Evolutionary conservation across 2,329 filamentous ascomycete species (phyloP), one percentile per base, ranked within the genome.

Genomic region (Triangularia verruculosa): DNA sequence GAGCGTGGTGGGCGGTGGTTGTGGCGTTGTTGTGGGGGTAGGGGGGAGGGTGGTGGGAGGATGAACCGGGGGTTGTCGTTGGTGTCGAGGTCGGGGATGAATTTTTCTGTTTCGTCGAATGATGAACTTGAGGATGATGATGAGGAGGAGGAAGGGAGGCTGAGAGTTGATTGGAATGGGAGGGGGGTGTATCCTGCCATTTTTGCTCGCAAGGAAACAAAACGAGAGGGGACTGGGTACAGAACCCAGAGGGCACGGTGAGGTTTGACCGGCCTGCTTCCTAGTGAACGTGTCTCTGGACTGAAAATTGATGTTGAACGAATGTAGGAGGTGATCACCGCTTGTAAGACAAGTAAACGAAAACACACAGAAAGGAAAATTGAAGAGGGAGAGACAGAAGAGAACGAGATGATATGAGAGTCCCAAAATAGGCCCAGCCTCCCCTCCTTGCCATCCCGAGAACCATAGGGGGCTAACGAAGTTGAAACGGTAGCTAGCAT

Each of bases 111-210:
- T 30, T 53, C 51, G 51, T 24, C 20, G 15, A 27, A 53, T 13
- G 51, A 53, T 24, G 39, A 47, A 20, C 5, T 4, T 47, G 17
- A 47, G 4, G 51, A 53, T 13, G 51, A 53, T 12, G 51, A 53
- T 3, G 51, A 53, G 1, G 51, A 53, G 4, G 39, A 47, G 39
- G 51, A 27, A 25, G 82, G 72, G 32, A 83, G 73, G 13, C 74
- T 73, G 61, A 78, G 71, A 68, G 78, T 80, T 74, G 83, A 81
- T 72, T 82, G 78, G 59, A 76, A 64, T 58, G 74, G 74, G 65
- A 75, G 72, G 32, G 22, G 72, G 63, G 74, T 74, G 70, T 76
- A 73, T 63, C 73, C 74, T 67, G 75, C 76, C 80, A 82, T 82
- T 73, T 71, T 76, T 43, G 15, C 15, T n/a, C 17, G 4, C 34